phyloP scores from a whole-genome alignment of 1,284 basidiomycete genomes.

The Puccinia novopanici region DNA sequence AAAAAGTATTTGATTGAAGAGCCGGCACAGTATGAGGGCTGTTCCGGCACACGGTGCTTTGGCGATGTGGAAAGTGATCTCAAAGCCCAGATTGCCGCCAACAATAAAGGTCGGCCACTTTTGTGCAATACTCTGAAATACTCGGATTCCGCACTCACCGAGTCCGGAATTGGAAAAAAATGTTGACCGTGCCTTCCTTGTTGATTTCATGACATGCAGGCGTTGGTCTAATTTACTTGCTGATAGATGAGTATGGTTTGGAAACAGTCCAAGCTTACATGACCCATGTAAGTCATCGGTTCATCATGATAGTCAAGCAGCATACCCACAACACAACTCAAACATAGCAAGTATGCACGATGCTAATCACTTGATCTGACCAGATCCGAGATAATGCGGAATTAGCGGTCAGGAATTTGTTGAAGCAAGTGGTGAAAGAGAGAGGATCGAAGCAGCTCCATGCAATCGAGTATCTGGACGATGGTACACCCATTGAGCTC shows the following conservation, averaged over 20 bases:
- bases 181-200: background rate
- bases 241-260: conserved; percentile 83
- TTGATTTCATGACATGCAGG: conserved; percentile 43
- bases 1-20: conserved; percentile 79
- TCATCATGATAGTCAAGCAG: background rate
- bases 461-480: conserved; percentile 79
- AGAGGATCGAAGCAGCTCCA: conserved; percentile 67
- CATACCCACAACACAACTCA: background rate
- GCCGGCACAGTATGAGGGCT: conserved; percentile 77
- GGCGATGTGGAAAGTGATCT: conserved; percentile 87
- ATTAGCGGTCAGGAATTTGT: conserved; percentile 77
- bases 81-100: conserved; percentile 94
- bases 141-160: background rate
- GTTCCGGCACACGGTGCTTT: conserved; percentile 62
- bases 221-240: conserved; percentile 61
- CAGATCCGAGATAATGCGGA: conserved; percentile 85
- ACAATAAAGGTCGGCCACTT: conserved; percentile 76
- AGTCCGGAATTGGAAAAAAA: background rate
- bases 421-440: conserved; percentile 73
- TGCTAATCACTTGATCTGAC: conserved; percentile 15
- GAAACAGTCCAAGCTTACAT: conserved; percentile 88
- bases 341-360: background rate
- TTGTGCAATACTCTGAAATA: background rate
- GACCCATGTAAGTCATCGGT: conserved; percentile 64
- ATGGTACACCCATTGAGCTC: conserved; percentile 82